Conservation (phyloP, 2,329 filamentous ascomycete species). For the Aspergillus thermomutatus region DNA sequence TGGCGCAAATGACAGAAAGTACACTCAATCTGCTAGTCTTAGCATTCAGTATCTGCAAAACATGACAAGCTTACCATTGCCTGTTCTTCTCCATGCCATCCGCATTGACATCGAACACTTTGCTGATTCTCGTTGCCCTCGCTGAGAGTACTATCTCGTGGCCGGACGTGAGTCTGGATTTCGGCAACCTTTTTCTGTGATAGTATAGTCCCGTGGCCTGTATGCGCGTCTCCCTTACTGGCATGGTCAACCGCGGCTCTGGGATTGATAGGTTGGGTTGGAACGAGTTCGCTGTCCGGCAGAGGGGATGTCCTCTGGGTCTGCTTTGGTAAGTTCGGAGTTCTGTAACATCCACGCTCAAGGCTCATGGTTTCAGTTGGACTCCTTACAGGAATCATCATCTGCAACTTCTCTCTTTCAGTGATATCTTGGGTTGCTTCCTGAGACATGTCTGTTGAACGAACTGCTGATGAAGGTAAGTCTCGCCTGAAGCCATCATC, state of each 20-base stretch:
- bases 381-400: conserved; percentile 27
- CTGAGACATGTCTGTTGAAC: background rate
- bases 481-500: background rate
- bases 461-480: background rate
- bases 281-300: conserved; percentile 24
- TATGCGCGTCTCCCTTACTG: conserved; percentile 5
- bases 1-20: conserved; percentile 44
- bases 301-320: conserved; percentile 18
- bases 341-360: background rate
- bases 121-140: background rate
- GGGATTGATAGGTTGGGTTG: conserved; percentile 24
- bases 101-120: conserved; percentile 41
- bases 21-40: conserved; percentile 39
- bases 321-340: conserved; percentile 6
- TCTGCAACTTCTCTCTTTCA: conserved; percentile 25
- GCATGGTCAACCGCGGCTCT: conserved; percentile 2
- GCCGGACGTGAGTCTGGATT: conserved; percentile 12
- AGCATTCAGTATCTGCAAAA: conserved; percentile 4
- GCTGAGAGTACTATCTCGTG: background rate
- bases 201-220: conserved; percentile 11
- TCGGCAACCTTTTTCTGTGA: conserved; percentile 14
- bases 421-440: conserved; percentile 27
- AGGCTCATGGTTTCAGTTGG: background rate
- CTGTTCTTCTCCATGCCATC: conserved; percentile 34
- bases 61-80: conserved; percentile 37